phyloP scores from a whole-genome alignment of 768 basidiomycete species.

The Pluteus cervinus region DNA sequence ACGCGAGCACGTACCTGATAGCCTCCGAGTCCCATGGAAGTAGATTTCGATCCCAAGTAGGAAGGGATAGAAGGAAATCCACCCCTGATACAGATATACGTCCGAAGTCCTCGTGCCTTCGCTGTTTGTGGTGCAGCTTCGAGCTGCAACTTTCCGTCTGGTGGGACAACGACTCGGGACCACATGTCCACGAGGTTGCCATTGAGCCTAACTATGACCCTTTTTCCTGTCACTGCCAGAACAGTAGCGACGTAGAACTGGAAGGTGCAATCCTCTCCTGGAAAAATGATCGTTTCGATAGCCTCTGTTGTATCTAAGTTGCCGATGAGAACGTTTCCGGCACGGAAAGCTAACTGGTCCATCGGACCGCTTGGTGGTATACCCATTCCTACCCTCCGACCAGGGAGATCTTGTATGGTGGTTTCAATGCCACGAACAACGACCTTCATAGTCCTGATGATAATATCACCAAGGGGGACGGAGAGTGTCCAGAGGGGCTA shows the following conservation, averaged over 20 bases:
- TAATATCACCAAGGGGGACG: not conserved
- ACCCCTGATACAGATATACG: constrained; percentile 51
- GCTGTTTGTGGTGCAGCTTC: constrained; percentile 17
- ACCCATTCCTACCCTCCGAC: constrained; percentile 46
- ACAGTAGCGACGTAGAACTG: constrained; percentile 44
- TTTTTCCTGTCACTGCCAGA: constrained; percentile 51
- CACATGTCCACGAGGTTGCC: constrained; percentile 36
- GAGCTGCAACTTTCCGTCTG: constrained; percentile 36
- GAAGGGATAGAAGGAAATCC: constrained; percentile 52
- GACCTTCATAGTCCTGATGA: constrained; percentile 43
- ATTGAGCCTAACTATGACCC: constrained; percentile 35
- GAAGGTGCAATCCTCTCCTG: constrained; percentile 36
- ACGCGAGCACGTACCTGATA: constrained; percentile 36
- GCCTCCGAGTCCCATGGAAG: constrained; percentile 56
- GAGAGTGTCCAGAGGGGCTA: constrained; percentile 4
- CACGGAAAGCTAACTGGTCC: constrained; percentile 50
- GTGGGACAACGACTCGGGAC: constrained; percentile 40
- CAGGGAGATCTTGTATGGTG: constrained; percentile 53
- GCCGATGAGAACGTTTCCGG: constrained; percentile 53
- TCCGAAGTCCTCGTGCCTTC: constrained; percentile 38
- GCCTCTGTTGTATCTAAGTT: constrained; percentile 46
- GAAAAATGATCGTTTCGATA: constrained; percentile 46
- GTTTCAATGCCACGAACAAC: constrained; percentile 49
- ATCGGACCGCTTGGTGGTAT: constrained; percentile 62
- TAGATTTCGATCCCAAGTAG: constrained; percentile 62